A percentile compares a stretch with the other conserved stretches of the same genome.
Evolutionary conservation across 208 protist genomes (phyloP).

Genomic region (Wallacemonas sp.): DNA sequence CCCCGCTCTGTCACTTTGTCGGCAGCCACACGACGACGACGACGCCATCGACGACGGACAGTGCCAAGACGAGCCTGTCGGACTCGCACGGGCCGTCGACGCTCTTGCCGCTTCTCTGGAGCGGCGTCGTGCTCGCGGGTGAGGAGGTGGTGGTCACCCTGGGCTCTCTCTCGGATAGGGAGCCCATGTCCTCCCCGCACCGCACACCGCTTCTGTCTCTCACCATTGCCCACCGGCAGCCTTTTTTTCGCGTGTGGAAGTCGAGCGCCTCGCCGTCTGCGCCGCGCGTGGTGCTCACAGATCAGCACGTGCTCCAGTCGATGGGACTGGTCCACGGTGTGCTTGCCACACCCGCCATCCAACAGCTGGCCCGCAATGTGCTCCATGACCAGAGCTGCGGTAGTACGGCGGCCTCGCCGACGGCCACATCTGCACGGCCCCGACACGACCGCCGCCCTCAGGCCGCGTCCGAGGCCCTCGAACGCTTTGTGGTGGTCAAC

Average conservation of each 20-base stretch:
- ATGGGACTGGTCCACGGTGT: constrained; percentile 2
- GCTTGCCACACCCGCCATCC: neutral
- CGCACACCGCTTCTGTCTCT: neutral
- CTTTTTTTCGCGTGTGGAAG: constrained; percentile 11
- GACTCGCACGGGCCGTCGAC: neutral
- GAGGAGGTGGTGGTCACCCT: neutral
- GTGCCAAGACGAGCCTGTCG: no score
- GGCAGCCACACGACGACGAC: neutral
- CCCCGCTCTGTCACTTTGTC: neutral
- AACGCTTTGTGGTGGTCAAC: neutral
- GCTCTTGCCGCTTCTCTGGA: neutral
- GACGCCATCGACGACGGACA: no score
- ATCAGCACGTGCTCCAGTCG: constrained; percentile 11
- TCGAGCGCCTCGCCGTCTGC: neutral
- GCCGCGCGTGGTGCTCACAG: constrained; percentile 8
- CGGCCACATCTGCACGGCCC: neutral
- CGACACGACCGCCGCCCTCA: neutral
- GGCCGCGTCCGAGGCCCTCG: neutral
- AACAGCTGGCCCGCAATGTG: neutral
- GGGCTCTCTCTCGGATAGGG: neutral
- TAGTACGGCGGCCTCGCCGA: no score
- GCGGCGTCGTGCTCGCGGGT: neutral
- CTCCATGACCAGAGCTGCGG: no score
- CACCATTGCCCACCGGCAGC: neutral
- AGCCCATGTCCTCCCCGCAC: neutral